These are phyloP conservation scores for Salix caprea DNA, from an alignment of 345 rosid species.

Conservation along the genomic window DNA sequence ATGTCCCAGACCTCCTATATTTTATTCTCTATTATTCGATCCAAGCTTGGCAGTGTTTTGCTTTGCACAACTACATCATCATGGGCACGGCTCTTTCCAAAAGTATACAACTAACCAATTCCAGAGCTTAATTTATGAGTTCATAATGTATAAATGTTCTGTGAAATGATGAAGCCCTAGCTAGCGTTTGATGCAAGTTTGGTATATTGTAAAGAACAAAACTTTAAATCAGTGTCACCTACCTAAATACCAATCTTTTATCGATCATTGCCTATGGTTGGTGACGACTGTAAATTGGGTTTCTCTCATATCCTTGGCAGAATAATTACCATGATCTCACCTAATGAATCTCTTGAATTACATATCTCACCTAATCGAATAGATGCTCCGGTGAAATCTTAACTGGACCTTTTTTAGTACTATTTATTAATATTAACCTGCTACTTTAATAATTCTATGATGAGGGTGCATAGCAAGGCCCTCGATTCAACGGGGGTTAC, in stretches of 20 bases:
- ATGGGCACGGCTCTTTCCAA: slow-evolving; percentile 7
- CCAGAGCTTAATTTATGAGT: not conserved
- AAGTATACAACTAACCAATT: not conserved
- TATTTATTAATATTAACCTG: not conserved
- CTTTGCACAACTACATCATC: not conserved
- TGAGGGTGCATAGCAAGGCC: not conserved
- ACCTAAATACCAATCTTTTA: not conserved
- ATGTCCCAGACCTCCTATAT: not conserved
- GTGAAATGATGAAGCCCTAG: not conserved
- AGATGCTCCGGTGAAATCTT: not conserved
- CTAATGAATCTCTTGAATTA: not conserved
- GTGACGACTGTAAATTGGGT: not conserved
- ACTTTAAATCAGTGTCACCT: not conserved
- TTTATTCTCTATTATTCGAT: not conserved
- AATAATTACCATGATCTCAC: slow-evolving; percentile 5
- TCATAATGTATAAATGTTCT: not conserved
- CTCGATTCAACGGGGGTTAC: not conserved
- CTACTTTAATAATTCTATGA: not conserved
- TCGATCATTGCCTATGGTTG: not conserved
- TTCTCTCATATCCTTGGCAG: no score
- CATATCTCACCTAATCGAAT: slow-evolving; percentile 6
- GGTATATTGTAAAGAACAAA: not conserved
- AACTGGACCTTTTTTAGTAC: not conserved
- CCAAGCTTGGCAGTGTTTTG: not conserved
- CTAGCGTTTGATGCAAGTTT: slow-evolving; percentile 3